Base-by-base conservation (phyloP, 345 rosid genomes). In the Raphanus raphanistrum region DNA sequence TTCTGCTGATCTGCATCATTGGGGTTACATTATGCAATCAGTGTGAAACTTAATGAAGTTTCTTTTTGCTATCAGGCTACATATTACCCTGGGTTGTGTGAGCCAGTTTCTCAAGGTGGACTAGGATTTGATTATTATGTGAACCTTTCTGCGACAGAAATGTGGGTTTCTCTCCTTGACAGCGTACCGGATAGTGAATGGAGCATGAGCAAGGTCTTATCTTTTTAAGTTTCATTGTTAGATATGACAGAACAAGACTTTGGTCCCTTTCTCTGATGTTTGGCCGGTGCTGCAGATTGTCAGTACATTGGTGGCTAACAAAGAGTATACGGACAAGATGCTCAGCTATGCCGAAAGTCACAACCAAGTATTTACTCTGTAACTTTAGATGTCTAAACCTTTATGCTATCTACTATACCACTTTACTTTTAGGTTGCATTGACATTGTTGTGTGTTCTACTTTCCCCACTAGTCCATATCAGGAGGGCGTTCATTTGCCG, bases 401-500 rank as follows among this genome's bases (percentile, higher is more conserved):
- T 48, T 62, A 66, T 79, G 13, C 48, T 71, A 16, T 69, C 70
- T 68, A 72, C 28, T 31, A n/a, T 33, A 63, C 16, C 48, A 76
- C 15, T 74, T 57, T 68, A 29, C 54, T 55, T 65, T 68, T 48
- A 1, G 15, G 71, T 21, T 59, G 25, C 71, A n/a, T 38, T 73
- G 62, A 25, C 41, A 73, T 31, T 66, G 27, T 45, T 75, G 27
- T 63, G 69, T 75, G 38, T 63, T 76, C 71, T 71, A 64, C 75
- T 64, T 84, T 48, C 61, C 61, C 33, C 63, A 29, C 68, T 82
- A 94, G 98, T 90, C 97, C 38, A 92, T 94, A 80, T 86, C 98
- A 72, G 98, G 98, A 81, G 97, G 97, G 68, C 81, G 77, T 76
- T 94, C 98, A 73, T 94, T 92, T 81, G 98, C 97, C 0, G 97